Base-by-base conservation (phyloP, 176 grass and related monocot genomes). In the Oryza coarctata region DNA sequence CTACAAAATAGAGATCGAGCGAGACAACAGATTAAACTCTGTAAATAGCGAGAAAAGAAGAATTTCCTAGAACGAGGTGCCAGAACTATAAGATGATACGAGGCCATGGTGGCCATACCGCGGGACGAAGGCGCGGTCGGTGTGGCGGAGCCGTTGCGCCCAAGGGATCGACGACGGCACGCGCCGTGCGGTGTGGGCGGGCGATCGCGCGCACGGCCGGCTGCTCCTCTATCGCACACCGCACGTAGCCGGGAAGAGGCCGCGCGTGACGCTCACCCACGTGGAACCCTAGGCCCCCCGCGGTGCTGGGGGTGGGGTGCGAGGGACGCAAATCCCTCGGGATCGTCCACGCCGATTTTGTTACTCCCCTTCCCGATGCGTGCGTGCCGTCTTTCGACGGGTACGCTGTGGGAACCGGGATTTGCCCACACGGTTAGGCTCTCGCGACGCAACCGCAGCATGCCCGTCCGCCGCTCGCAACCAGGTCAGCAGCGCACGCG, bases 301-400 rank as follows among this genome's bases (percentile, higher is more conserved):
- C 41, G 65, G 74, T 11, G 7, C 1, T 5, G 55, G 55, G 55
- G 67, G 83, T 71, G 83, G 78, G 73, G 88, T 85, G 86, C 68
- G 50, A 9, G 63, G 82, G 82, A 88, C 29, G 86, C 86, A 91
- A 82, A 78, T 78, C 82, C 86, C 90, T 91, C 86, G 86, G 86
- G 82, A 88, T 91, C 82, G 78, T 86, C 65, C 28, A 71, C 78
- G 73, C 70, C 73, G 68, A 39, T 10, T 77, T 85, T 72, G 79
- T 83, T 78, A 79, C 85, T 14, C 47, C 70, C 36, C 47, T n/a
- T 67, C 79, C 32, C 32, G 79, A 83, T 77, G 67, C 74, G 1
- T 3, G 35, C 35, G 35, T 12, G 66, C 71, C 81, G 71, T 14
- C 58, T 35, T 86, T 49, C 62, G 79, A 68, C 74, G 73, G 58